Conservation (phyloP, 2,329 filamentous ascomycete species). For the Epichloe aotearoae region DNA sequence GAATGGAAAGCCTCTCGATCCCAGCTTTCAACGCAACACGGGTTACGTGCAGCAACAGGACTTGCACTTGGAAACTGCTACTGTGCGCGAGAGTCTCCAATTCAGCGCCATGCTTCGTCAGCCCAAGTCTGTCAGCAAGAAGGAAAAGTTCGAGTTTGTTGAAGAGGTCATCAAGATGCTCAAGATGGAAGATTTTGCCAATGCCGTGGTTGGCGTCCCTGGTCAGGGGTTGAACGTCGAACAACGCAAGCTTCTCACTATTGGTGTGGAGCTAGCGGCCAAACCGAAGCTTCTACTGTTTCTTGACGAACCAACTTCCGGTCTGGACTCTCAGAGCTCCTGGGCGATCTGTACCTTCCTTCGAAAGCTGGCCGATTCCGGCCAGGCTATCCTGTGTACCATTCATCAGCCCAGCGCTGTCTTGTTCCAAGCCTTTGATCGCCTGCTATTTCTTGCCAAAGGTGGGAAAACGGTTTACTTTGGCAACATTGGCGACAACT, state of each 20-base stretch:
- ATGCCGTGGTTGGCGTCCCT: slow-evolving; percentile 50
- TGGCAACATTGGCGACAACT: slow-evolving; percentile 50
- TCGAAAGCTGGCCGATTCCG: slow-evolving; percentile 42
- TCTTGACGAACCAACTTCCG: slow-evolving; percentile 47
- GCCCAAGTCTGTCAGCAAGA: slow-evolving; percentile 34
- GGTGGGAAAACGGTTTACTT: slow-evolving; percentile 59
- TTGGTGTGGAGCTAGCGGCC: slow-evolving; percentile 45
- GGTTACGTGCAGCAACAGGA: slow-evolving; percentile 58
- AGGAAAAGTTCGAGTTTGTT: slow-evolving; percentile 48
- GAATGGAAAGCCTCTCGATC: slow-evolving; percentile 42
- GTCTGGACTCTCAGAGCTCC: slow-evolving; percentile 49
- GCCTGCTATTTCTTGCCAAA: slow-evolving; percentile 47
- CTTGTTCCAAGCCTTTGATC: slow-evolving; percentile 44
- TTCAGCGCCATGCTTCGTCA: slow-evolving; percentile 48
- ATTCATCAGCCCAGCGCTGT: slow-evolving; percentile 42
- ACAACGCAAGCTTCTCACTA: slow-evolving; percentile 48
- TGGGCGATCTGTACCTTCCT: slow-evolving; percentile 52
- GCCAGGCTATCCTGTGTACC: slow-evolving; percentile 41
- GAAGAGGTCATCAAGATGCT: slow-evolving; percentile 54
- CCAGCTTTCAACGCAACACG: slow-evolving; percentile 49
- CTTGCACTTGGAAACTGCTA: slow-evolving; percentile 40
- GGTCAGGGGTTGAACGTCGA: slow-evolving; percentile 49
- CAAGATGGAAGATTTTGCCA: slow-evolving; percentile 53
- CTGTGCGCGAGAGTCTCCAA: slow-evolving; percentile 38
- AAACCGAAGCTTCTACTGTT: slow-evolving; percentile 47